These are phyloP conservation scores for Kodamaea plutei DNA, from an alignment of 1,139 yeast genomes.

Conservation along the genomic window DNA sequence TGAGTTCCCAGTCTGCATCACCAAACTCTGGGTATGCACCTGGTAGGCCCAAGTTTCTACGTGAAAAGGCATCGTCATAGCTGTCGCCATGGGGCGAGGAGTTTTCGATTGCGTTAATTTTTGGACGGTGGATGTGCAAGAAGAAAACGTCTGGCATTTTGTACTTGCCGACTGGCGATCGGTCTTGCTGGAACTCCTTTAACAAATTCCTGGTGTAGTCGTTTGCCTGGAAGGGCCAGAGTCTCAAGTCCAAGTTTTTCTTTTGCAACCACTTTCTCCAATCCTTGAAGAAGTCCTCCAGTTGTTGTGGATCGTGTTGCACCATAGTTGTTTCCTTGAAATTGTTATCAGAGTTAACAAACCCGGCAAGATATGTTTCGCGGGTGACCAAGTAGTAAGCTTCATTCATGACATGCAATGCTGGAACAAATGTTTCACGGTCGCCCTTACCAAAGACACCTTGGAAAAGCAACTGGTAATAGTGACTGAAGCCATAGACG, in stretches of 20 bases:
- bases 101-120: conserved; percentile 29
- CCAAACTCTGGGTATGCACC: conserved; percentile 17
- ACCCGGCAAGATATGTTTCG: conserved; percentile 16
- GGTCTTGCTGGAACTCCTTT: conserved; percentile 10
- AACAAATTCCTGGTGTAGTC: conserved; percentile 22
- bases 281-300: conserved; percentile 10
- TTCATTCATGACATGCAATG: conserved; percentile 34
- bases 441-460: conserved; percentile 38
- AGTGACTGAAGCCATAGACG: conserved; percentile 24
- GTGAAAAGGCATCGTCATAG: conserved; percentile 10
- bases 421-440: conserved; percentile 37
- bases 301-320: conserved; percentile 17
- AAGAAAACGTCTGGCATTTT: conserved; percentile 28
- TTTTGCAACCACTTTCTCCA: conserved; percentile 16
- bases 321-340: conserved; percentile 19
- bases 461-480: conserved; percentile 32
- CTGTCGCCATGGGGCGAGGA: conserved; percentile 12
- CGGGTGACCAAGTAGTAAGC: conserved; percentile 26
- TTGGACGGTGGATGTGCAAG: conserved; percentile 43
- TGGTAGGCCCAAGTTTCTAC: conserved; percentile 15
- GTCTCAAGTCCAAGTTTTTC: conserved; percentile 22
- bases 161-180: conserved; percentile 9
- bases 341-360: conserved; percentile 4
- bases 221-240: conserved; percentile 29
- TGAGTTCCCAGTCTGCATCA: conserved; percentile 30